phyloP scores from a whole-genome alignment of 2,329 filamentous ascomycete species.

The Zymoseptoria ardabiliae region DNA sequence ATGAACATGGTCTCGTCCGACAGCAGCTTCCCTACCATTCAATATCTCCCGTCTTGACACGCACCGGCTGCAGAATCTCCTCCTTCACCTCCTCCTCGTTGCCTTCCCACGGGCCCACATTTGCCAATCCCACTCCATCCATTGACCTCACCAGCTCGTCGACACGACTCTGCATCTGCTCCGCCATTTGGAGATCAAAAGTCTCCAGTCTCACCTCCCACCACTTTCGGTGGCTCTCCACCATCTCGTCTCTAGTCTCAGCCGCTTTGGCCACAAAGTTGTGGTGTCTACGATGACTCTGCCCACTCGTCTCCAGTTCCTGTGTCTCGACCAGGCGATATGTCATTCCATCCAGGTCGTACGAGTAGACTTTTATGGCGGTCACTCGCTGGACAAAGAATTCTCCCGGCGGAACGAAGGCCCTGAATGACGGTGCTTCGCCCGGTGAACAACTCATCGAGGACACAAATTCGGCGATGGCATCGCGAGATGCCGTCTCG shows the following conservation, averaged over 20 bases:
- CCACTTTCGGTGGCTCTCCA: constrained; percentile 12
- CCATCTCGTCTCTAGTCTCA: constrained; percentile 8
- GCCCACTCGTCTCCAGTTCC: constrained; percentile 6
- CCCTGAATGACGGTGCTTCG: constrained; percentile 9
- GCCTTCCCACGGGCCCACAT: constrained; percentile 6
- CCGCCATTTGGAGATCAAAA: constrained; percentile 8
- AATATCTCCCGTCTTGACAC: not conserved
- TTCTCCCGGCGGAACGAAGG: not conserved
- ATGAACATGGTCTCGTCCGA: not conserved
- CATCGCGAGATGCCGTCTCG: constrained; percentile 1
- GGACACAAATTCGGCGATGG: constrained; percentile 12
- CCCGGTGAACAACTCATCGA: constrained; percentile 10
- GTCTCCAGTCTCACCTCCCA: constrained; percentile 16
- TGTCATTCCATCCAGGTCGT: constrained; percentile 3
- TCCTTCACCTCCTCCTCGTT: not conserved
- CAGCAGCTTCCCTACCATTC: not conserved
- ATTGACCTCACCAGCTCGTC: constrained; percentile 11
- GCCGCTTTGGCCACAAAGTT: constrained; percentile 8
- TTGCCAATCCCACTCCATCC: constrained; percentile 12
- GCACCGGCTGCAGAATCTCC: not conserved
- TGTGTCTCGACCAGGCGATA: constrained; percentile 9
- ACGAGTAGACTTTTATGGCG: constrained; percentile 9
- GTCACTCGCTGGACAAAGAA: constrained; percentile 9
- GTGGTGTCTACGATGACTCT: constrained; percentile 1
- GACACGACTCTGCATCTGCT: constrained; percentile 8